These are phyloP conservation scores for Verticillium albo-atrum DNA, from an alignment of 2,329 filamentous ascomycete species.

Conservation along the genomic window DNA sequence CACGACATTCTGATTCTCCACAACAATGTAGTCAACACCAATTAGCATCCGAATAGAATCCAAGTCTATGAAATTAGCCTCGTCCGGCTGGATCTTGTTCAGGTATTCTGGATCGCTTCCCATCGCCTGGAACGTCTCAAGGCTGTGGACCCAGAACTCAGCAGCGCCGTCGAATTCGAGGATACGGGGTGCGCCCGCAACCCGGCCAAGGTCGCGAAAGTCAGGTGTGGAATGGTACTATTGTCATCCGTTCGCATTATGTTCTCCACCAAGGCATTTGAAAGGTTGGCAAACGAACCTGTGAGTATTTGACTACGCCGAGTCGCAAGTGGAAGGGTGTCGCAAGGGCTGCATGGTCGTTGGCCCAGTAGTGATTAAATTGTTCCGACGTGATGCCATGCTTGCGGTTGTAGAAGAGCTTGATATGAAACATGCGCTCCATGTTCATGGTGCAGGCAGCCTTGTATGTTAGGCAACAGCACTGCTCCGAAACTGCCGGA, in stretches of 20 bases:
- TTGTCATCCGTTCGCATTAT: background rate
- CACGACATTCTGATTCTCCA: slow-evolving; percentile 5
- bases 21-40: slow-evolving; percentile 3
- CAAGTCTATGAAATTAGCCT: background rate
- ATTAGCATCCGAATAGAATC: background rate
- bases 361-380: slow-evolving; percentile 6
- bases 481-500: slow-evolving; percentile 1
- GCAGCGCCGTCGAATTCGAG: slow-evolving; percentile 13
- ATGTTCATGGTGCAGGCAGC: slow-evolving; percentile 12
- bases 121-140: slow-evolving; percentile 10
- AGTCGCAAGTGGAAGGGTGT: slow-evolving; percentile 5
- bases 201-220: slow-evolving; percentile 1
- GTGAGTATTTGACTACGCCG: slow-evolving; percentile 3
- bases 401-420: slow-evolving; percentile 9
- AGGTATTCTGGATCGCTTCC: slow-evolving; percentile 8
- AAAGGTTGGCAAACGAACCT: background rate
- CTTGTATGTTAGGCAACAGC: slow-evolving; percentile 13
- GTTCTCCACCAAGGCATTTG: background rate
- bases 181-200: slow-evolving; percentile 6
- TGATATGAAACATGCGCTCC: slow-evolving; percentile 11
- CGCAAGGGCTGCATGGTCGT: slow-evolving; percentile 1
- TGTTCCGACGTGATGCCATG: slow-evolving; percentile 5
- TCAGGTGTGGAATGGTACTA: slow-evolving; percentile 7
- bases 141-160: slow-evolving; percentile 11
- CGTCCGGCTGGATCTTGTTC: background rate